Conservation (phyloP, 495 filamentous ascomycete genomes). For the Penicillium psychrofluorescens region DNA sequence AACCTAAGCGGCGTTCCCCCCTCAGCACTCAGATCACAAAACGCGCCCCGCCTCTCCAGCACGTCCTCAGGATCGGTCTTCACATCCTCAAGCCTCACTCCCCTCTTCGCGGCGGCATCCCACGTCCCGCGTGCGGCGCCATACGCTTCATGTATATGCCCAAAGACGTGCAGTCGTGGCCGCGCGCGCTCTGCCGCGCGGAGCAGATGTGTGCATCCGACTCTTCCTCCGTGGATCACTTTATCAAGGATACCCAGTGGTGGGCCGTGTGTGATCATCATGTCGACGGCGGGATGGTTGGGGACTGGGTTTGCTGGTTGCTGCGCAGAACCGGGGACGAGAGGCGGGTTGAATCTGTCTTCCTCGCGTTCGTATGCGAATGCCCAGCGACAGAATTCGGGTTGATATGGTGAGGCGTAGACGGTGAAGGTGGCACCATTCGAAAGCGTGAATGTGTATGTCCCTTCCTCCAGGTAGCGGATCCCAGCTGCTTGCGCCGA, state of each 20-base stretch:
- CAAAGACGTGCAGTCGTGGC: constrained; percentile 51
- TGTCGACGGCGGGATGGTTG: constrained; percentile 44
- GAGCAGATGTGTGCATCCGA: constrained; percentile 42
- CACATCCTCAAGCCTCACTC: constrained; percentile 17
- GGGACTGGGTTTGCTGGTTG: constrained; percentile 41
- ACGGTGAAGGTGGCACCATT: constrained; percentile 56
- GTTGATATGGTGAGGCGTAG: constrained; percentile 64
- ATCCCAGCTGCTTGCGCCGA: constrained; percentile 46
- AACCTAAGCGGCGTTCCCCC: constrained; percentile 25
- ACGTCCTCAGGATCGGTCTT: constrained; percentile 29
- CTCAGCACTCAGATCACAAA: constrained; percentile 33
- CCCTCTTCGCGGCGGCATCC: constrained; percentile 18
- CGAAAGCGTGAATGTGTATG: constrained; percentile 42
- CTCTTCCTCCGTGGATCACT: constrained; percentile 21
- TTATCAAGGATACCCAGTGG: constrained; percentile 53
- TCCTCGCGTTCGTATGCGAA: constrained; percentile 52
- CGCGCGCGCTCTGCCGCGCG: constrained; percentile 34
- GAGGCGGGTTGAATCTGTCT: constrained; percentile 46
- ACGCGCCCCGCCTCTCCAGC: constrained; percentile 33
- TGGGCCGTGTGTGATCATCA: constrained; percentile 71
- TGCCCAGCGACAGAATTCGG: constrained; percentile 52
- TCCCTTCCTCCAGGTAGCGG: constrained; percentile 61
- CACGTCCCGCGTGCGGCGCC: constrained; percentile 57
- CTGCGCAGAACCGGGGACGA: constrained; percentile 4
- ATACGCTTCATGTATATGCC: constrained; percentile 64